phyloP scores from a whole-genome alignment of 2,329 filamentous ascomycete genomes.

The Venturia nashicola region DNA sequence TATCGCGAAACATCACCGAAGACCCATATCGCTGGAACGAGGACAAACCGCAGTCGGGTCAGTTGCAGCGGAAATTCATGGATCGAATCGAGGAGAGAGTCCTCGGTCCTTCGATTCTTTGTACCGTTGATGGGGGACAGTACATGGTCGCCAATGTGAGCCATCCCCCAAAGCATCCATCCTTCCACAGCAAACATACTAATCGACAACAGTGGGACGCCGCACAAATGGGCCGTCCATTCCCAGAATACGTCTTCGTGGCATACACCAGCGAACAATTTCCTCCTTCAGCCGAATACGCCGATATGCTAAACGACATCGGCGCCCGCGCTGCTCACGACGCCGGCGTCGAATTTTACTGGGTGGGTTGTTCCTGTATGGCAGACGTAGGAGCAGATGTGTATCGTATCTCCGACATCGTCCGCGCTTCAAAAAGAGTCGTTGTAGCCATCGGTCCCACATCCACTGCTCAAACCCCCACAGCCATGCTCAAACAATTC shows the following conservation, averaged over 20 bases:
- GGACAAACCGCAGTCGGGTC: not conserved
- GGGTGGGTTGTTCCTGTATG: slow-evolving; percentile 33
- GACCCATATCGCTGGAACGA: slow-evolving; percentile 14
- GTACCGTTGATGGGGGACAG: slow-evolving; percentile 14
- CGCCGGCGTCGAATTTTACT: slow-evolving; percentile 28
- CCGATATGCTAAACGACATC: slow-evolving; percentile 21
- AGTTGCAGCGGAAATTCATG: slow-evolving; percentile 4
- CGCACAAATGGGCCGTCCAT: slow-evolving; percentile 14
- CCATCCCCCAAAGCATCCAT: slow-evolving; percentile 7
- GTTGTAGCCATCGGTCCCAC: slow-evolving; percentile 27
- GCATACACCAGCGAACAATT: slow-evolving; percentile 32
- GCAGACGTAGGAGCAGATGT: slow-evolving; percentile 20
- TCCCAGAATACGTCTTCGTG: slow-evolving; percentile 27
- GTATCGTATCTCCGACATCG: slow-evolving; percentile 34
- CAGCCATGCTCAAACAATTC: slow-evolving; percentile 28
- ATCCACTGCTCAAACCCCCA: slow-evolving; percentile 16
- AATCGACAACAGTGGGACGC: slow-evolving; percentile 19
- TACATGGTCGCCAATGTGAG: not conserved
- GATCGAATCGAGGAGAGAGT: slow-evolving; percentile 19
- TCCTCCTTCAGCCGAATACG: slow-evolving; percentile 16
- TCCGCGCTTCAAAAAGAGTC: slow-evolving; percentile 29
- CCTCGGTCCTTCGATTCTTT: slow-evolving; percentile 19
- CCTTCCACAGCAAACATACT: slow-evolving; percentile 12
- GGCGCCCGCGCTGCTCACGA: slow-evolving; percentile 26
- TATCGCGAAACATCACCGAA: slow-evolving; percentile 16